These are phyloP conservation scores for Penicillium lividum DNA, from an alignment of 495 filamentous ascomycete genomes.

Conservation along the genomic window DNA sequence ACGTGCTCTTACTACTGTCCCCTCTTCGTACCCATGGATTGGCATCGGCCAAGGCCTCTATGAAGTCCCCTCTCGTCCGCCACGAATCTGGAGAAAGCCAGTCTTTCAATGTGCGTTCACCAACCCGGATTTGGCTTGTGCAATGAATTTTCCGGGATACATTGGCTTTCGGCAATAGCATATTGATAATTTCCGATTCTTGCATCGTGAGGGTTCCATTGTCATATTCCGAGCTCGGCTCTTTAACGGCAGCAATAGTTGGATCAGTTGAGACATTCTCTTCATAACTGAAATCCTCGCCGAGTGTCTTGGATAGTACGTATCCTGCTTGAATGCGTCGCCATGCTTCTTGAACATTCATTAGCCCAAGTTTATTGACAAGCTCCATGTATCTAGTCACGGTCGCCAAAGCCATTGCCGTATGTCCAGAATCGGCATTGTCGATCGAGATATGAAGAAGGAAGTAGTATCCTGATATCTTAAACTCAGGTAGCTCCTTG, in stretches of 20 bases:
- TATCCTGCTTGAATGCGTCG: conserved; percentile 51
- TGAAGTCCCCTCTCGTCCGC: conserved; percentile 26
- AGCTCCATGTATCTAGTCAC: conserved; percentile 42
- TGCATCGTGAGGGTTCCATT: conserved; percentile 21
- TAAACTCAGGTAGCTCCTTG: conserved; percentile 46
- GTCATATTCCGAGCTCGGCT: conserved; percentile 11
- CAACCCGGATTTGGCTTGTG: conserved; percentile 34
- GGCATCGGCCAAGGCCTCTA: conserved; percentile 20
- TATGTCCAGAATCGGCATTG: conserved; percentile 50
- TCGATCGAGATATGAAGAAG: conserved; percentile 54
- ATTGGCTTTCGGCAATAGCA: no score
- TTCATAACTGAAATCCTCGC: conserved; percentile 29
- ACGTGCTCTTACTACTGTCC: conserved; percentile 34
- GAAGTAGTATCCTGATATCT: conserved; percentile 51
- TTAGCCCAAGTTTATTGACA: conserved; percentile 21
- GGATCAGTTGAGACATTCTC: no score
- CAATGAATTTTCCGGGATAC: conserved; percentile 42
- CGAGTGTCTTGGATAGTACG: no score
- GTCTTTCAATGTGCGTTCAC: conserved; percentile 29
- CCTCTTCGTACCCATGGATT: conserved; percentile 43
- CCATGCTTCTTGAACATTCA: conserved; percentile 37
- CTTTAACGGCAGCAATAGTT: conserved; percentile 5
- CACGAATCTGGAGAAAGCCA: conserved; percentile 37
- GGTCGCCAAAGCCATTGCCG: conserved; percentile 45
- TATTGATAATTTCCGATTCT: no score